Evolutionary conservation across 2,329 filamentous ascomycete species (phyloP), one percentile per base, ranked within the genome.

Genomic region (Arthroderma uncinatum): DNA sequence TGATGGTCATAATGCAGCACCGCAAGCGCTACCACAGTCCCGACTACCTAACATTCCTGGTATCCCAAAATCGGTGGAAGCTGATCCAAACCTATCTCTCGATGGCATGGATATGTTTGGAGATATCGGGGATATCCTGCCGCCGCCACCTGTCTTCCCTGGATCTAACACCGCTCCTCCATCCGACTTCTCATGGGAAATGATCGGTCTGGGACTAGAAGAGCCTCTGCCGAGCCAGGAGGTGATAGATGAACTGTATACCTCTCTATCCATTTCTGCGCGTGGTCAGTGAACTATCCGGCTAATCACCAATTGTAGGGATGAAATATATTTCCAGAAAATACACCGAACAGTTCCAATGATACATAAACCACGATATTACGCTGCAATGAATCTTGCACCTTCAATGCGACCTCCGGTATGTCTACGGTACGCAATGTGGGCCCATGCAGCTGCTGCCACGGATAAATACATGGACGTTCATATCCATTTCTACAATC

Each of bases 351-450:
- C 89, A 0, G 66, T 88, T 57, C 90, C 93, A 14, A 87, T 97
- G 79, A 87, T 97, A 57, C 92, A 98, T 70, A 87, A 85, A 64
- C 88, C 85, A 59, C 83, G 92, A 54, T 97, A 93, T 69, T 77
- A 93, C 58, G 87, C 90, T 19, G 88, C 89, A 33, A 89, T 96
- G 84, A 89, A 92, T 66, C 78, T 96, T 71, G 82, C 89, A n/a
- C 89, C 89, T 16, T 84, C 84, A 61, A 85, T 90, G 75, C 83
- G 92, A 25, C 92, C 93, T 1, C 89, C 92, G 0, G 83, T 95
- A 30, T 89, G 87, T 62, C 74, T 98, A 53, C 84, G 93, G 64
- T 98, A 98, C 73, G 89, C 88, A 57, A 94, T 97, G 78, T 97
- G 92, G 92, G 88, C 86, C n/a, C 75, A 90, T 65, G 90, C 92